These are phyloP conservation scores for Aspergillus hancockii DNA, from an alignment of 495 filamentous ascomycete genomes.

Conservation along the genomic window DNA sequence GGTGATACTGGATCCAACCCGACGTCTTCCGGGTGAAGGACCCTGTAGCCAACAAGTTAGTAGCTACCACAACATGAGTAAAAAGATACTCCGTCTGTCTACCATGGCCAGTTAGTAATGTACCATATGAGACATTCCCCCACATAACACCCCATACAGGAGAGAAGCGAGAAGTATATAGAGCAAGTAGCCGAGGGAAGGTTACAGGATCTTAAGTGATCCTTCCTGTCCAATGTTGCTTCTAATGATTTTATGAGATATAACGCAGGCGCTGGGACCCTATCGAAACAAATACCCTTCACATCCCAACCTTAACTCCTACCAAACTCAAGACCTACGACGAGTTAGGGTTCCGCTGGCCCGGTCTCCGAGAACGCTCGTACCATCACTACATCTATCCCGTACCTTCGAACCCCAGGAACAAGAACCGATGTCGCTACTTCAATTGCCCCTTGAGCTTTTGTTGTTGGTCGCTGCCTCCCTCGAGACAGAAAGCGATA, in stretches of 20 bases:
- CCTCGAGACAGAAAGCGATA: conserved; percentile 25
- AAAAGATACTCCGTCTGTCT: too few species aligned
- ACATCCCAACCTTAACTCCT: neutral
- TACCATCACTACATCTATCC: neutral
- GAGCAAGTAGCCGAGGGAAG: too few species aligned
- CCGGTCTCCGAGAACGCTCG: neutral
- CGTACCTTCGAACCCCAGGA: neutral
- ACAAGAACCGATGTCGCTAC: conserved; percentile 4
- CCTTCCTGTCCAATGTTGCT: neutral
- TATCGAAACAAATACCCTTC: neutral
- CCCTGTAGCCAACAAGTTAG: neutral
- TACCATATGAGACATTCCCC: too few species aligned
- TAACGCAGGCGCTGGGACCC: neutral
- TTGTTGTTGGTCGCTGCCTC: conserved; percentile 20
- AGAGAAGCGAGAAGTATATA: neutral
- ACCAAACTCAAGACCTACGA: neutral
- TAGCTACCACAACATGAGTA: too few species aligned
- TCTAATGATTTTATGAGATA: neutral
- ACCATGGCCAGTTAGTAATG: too few species aligned
- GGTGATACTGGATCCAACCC: neutral
- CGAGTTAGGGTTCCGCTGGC: neutral
- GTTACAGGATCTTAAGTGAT: too few species aligned
- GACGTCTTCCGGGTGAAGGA: neutral
- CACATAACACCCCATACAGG: neutral
- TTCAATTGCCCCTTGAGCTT: conserved; percentile 26